Evolutionary conservation across 345 rosid genomes (phyloP).

Genomic region (Firmiana major): DNA sequence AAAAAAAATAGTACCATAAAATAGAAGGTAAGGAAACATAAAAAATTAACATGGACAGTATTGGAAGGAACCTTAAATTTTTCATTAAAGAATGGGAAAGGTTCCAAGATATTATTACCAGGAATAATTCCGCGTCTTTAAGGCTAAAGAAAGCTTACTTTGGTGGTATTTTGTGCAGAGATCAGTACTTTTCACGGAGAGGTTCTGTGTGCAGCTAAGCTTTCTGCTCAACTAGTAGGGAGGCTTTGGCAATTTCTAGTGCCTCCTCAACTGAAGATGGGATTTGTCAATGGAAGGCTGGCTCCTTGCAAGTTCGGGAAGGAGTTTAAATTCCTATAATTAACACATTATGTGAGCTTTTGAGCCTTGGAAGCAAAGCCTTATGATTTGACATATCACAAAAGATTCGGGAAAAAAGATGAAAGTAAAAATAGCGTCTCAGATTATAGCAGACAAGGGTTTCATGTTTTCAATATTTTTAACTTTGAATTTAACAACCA

Average conservation of each 20-base stretch:
- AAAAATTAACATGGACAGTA: no score
- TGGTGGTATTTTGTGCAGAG: not conserved
- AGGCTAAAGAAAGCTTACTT: not conserved
- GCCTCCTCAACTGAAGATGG: slow-evolving; percentile 89
- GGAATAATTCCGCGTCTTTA: not conserved
- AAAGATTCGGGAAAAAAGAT: not conserved
- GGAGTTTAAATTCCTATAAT: slow-evolving; percentile 5
- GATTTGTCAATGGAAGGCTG: slow-evolving; percentile 72
- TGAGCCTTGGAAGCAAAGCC: not conserved
- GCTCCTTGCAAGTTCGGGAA: slow-evolving; percentile 29
- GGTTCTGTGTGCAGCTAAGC: slow-evolving; percentile 9
- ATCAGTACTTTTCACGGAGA: not conserved
- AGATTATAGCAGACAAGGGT: not conserved
- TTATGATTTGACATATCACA: not conserved
- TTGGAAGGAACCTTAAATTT: no score
- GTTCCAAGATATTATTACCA: not conserved
- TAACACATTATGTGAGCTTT: not conserved
- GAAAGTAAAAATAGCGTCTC: not conserved
- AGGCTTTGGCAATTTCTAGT: slow-evolving; percentile 52
- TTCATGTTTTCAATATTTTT: not conserved
- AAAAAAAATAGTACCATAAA: no score
- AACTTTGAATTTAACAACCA: not conserved
- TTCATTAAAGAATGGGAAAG: not conserved
- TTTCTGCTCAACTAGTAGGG: slow-evolving; percentile 33
- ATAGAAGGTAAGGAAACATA: no score